phyloP scores from a whole-genome alignment of 169 alveolate genomes.

The Theileria equi region DNA sequence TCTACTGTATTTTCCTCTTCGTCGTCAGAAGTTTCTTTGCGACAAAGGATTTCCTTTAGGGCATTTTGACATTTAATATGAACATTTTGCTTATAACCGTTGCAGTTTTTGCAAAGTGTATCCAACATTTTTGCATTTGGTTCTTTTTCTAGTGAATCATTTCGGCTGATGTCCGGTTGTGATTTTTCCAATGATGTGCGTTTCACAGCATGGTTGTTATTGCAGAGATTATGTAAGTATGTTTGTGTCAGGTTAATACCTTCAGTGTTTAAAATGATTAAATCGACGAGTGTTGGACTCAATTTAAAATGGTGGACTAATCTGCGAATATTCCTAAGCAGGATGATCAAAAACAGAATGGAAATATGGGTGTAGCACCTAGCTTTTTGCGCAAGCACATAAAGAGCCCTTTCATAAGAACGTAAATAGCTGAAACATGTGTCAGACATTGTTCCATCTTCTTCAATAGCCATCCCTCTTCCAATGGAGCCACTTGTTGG shows the following conservation, averaged over 20 bases:
- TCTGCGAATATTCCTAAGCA: conserved; percentile 41
- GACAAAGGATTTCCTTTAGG: too few species aligned
- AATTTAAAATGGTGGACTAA: conserved; percentile 15
- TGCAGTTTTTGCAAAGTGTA: not conserved
- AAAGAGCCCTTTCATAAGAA: conserved; percentile 18
- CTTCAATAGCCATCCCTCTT: conserved; percentile 4
- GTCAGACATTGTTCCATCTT: conserved; percentile 4
- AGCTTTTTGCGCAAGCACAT: conserved; percentile 22
- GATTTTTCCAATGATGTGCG: not conserved
- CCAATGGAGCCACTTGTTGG: conserved; percentile 9
- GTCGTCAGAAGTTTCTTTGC: too few species aligned
- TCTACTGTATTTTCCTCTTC: too few species aligned
- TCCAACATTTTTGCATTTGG: not conserved
- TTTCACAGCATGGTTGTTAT: not conserved
- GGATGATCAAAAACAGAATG: conserved; percentile 13
- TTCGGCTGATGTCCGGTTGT: not conserved
- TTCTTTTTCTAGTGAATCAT: not conserved
- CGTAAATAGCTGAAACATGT: conserved; percentile 11
- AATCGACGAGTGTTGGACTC: conserved; percentile 18
- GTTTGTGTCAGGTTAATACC: conserved; percentile 30
- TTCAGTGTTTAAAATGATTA: conserved; percentile 27
- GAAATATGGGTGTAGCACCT: conserved; percentile 7
- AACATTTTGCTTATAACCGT: not conserved
- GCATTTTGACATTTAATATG: not conserved
- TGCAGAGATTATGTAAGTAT: conserved; percentile 15